These are phyloP conservation scores for Silene conica DNA, from an alignment of 148 eudicot species.

Conservation along the genomic window DNA sequence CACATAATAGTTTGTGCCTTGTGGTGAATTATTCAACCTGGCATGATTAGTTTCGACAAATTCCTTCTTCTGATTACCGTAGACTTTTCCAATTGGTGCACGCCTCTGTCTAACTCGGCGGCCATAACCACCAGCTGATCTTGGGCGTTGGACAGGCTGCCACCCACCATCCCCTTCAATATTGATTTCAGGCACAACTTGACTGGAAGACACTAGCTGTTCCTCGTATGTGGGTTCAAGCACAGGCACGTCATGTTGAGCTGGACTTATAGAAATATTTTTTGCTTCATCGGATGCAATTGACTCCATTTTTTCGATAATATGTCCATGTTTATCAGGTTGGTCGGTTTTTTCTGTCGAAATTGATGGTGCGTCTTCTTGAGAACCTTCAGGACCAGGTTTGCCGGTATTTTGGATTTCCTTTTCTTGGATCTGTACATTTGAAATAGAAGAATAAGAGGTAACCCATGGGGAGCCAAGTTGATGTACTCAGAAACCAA, in stretches of 20 bases:
- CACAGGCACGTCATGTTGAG: slow-evolving; percentile 34
- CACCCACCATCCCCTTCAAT: slow-evolving; percentile 90
- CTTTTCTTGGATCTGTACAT: slow-evolving; percentile 60
- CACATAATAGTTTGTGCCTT: slow-evolving; percentile 62
- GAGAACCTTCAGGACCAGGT: slow-evolving; percentile 44
- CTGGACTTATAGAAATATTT: slow-evolving; percentile 13
- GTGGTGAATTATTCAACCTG: slow-evolving; percentile 45
- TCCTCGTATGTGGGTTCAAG: slow-evolving; percentile 33
- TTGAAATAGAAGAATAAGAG: slow-evolving; percentile 4
- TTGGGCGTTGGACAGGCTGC: slow-evolving; percentile 93
- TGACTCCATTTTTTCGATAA: slow-evolving; percentile 22
- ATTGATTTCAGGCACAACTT: slow-evolving; percentile 42
- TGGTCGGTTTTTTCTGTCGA: slow-evolving; percentile 40
- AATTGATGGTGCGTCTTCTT: slow-evolving; percentile 34
- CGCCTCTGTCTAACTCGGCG: slow-evolving; percentile 70
- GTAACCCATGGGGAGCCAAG: not conserved
- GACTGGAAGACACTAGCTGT: slow-evolving; percentile 28
- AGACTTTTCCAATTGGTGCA: slow-evolving; percentile 49
- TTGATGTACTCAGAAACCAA: not conserved
- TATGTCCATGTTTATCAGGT: slow-evolving; percentile 33
- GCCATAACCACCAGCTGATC: slow-evolving; percentile 75
- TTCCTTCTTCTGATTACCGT: slow-evolving; percentile 77
- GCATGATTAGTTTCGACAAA: slow-evolving; percentile 50
- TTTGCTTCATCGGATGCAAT: slow-evolving; percentile 27
- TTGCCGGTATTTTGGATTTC: slow-evolving; percentile 37